phyloP scores from a whole-genome alignment of 2,329 filamentous ascomycete genomes.

The Blumeriella jaapii region DNA sequence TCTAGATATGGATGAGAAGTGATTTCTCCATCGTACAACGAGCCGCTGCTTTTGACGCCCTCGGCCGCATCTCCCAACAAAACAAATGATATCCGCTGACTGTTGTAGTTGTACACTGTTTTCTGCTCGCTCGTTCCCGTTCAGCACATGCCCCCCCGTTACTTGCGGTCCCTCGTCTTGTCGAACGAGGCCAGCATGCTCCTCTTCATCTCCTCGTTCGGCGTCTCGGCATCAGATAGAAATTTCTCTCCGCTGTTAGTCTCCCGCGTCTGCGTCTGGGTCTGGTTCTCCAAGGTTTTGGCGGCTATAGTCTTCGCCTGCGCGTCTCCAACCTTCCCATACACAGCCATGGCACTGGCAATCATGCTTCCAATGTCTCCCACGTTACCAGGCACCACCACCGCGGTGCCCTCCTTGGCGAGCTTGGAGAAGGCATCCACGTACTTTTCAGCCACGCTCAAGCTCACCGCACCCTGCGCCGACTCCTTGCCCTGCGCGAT shows the following conservation, averaged over 20 bases:
- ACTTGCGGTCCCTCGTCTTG: constrained; percentile 24
- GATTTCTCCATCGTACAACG: constrained; percentile 11
- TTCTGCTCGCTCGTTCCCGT: constrained; percentile 4
- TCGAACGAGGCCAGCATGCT: constrained; percentile 39
- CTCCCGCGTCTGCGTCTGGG: no score
- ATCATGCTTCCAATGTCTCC: constrained; percentile 97
- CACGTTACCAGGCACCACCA: constrained; percentile 93
- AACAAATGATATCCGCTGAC: constrained; percentile 8
- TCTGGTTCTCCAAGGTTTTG: constrained; percentile 34
- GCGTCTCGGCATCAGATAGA: constrained; percentile 20
- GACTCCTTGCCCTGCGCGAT: constrained; percentile 63
- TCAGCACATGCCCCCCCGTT: constrained; percentile 1
- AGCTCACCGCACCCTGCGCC: constrained; percentile 73
- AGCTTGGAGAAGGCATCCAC: constrained; percentile 89
- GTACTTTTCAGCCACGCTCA: constrained; percentile 93
- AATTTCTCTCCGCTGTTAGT: constrained; percentile 14
- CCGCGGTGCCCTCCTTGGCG: constrained; percentile 88
- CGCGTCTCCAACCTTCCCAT: constrained; percentile 79
- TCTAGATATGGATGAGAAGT: constrained; percentile 12
- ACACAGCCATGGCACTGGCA: constrained; percentile 87
- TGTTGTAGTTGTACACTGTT: constrained; percentile 17
- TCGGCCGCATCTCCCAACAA: constrained; percentile 1
- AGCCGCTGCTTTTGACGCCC: constrained; percentile 5
- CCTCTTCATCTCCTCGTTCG: constrained; percentile 33
- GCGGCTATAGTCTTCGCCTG: constrained; percentile 59